Conservation (phyloP, 805 yeast species). For the Nakazawaea siamensis region DNA sequence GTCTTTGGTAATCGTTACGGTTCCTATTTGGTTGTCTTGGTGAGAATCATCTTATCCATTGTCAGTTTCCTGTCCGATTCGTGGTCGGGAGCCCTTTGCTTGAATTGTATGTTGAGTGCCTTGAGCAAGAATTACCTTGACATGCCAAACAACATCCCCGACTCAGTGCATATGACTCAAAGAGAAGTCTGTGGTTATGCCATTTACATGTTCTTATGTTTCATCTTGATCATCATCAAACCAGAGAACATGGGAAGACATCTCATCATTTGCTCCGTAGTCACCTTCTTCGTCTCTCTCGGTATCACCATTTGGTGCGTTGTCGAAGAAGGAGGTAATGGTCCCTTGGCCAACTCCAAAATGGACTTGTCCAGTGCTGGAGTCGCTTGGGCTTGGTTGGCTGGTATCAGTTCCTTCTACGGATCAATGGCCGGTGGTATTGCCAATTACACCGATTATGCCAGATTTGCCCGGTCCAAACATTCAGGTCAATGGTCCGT, state of each 20-base stretch:
- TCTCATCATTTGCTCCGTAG: constrained; percentile 15
- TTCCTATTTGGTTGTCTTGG: constrained; percentile 14
- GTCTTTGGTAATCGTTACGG: constrained; percentile 18
- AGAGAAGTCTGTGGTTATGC: constrained; percentile 29
- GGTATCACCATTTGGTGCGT: constrained; percentile 22
- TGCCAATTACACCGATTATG: constrained; percentile 27
- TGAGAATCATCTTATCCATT: constrained; percentile 16
- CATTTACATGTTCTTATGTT: constrained; percentile 17
- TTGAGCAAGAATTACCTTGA: constrained; percentile 17
- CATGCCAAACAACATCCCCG: constrained; percentile 23
- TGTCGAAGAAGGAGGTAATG: constrained; percentile 21
- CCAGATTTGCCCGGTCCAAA: constrained; percentile 19
- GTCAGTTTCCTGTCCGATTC: constrained; percentile 19
- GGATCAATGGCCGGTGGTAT: constrained; percentile 32
- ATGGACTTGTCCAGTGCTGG: constrained; percentile 16
- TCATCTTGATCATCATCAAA: constrained; percentile 14
- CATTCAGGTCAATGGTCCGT: constrained; percentile 10
- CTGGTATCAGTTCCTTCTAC: constrained; percentile 29
- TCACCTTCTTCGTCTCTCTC: constrained; percentile 24
- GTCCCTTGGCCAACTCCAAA: constrained; percentile 16
- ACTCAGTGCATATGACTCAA: constrained; percentile 25
- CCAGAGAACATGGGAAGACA: constrained; percentile 17
- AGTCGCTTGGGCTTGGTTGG: constrained; percentile 33
- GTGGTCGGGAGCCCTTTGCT: constrained; percentile 18
- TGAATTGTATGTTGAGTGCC: constrained; percentile 14